Conservation (phyloP, 2,329 filamentous ascomycete species). For the Cladophialophora psammophila region DNA sequence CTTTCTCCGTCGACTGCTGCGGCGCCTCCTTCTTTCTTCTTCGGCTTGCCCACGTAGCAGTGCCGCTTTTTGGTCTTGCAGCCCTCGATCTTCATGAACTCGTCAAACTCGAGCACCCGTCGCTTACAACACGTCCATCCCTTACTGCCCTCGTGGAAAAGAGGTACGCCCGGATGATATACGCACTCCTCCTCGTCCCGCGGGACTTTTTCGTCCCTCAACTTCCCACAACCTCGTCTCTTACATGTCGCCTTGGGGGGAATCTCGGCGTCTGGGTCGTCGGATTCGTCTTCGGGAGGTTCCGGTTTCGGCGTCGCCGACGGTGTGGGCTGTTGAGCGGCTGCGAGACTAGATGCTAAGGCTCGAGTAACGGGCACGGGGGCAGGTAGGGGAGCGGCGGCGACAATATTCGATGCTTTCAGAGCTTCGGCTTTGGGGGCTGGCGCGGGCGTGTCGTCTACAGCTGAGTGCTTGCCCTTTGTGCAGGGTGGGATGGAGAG, state of each 20-base stretch:
- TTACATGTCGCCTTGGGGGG: slow-evolving; percentile 78
- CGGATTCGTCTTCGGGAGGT: slow-evolving; percentile 81
- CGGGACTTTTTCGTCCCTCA: slow-evolving; percentile 55
- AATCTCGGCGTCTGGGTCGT: slow-evolving; percentile 78
- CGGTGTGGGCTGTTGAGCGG: slow-evolving; percentile 46
- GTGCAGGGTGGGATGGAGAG: slow-evolving; percentile 92
- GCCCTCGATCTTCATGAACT: slow-evolving; percentile 95
- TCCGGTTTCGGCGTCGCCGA: slow-evolving; percentile 62
- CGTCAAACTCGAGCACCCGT: slow-evolving; percentile 92
- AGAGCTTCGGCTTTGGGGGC: slow-evolving; percentile 43
- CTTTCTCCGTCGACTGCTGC: slow-evolving; percentile 68
- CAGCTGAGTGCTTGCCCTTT: slow-evolving; percentile 87
- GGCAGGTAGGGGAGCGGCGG: slow-evolving; percentile 32
- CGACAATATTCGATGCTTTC: slow-evolving; percentile 33
- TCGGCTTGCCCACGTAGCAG: slow-evolving; percentile 79
- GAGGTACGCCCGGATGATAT: slow-evolving; percentile 86
- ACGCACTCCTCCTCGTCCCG: slow-evolving; percentile 79
- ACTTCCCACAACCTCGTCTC: slow-evolving; percentile 72
- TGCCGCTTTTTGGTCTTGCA: slow-evolving; percentile 84
- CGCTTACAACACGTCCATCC: slow-evolving; percentile 97
- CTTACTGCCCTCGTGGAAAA: slow-evolving; percentile 98
- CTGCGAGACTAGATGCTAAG: slow-evolving; percentile 41
- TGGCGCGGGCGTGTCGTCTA: slow-evolving; percentile 71
- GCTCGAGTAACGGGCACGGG: slow-evolving; percentile 38
- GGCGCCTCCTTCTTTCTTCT: slow-evolving; percentile 65